Base-by-base conservation (phyloP, 1,284 basidiomycete genomes). In the Boletellus sp. region DNA sequence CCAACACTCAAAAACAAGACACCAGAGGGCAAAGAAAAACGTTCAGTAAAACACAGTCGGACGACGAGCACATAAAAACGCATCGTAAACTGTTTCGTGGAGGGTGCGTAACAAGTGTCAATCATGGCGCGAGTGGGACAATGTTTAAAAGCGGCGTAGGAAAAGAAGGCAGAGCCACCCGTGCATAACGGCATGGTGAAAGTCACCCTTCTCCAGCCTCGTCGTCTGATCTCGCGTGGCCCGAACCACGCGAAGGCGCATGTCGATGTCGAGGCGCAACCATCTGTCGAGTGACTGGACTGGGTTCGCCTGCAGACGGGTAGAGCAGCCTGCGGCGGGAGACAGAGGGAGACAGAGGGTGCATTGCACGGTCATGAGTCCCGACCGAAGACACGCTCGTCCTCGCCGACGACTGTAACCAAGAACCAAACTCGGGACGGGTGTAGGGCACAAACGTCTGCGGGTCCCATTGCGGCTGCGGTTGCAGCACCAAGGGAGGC, bases 401-500 rank as follows among this genome's bases (percentile, higher is more conserved):
- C 36, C 61, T 46, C 3, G 43, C 52, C 39, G 52, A 48, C 16
- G 30, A 22, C 25, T 62, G 67, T 5, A 72, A 68, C 72, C 74
- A 74, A 4, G 69, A 59, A 11, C 66, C 47, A 45, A 64, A 64
- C 9, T 61, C 61, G 19, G 71, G 68, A 11, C 68, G 63, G 1
- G 68, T 64, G 43, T 66, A 57, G 11, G 69, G 60, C 20, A 63
- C 50, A 53, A 73, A 71, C 5, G 69, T 60, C 11, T 64, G 59
- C 33, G 61, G 65, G 49, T 81, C 77, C 80, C 81, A 84, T 41
- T 78, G 79, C 4, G 81, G 82, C 47, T 66, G 69, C 4, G 83
- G 82, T 58, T 84, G 79, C n/a, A 85, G 67, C 16, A 79, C 76
- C 53, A 79, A 82, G 8, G 82, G 80, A 17, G 82, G 81, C 8